A percentile compares a stretch with the other conserved stretches of the same genome.
phyloP scores from a whole-genome alignment of 2,329 filamentous ascomycete genomes.

The Aplosporella prunicola region DNA sequence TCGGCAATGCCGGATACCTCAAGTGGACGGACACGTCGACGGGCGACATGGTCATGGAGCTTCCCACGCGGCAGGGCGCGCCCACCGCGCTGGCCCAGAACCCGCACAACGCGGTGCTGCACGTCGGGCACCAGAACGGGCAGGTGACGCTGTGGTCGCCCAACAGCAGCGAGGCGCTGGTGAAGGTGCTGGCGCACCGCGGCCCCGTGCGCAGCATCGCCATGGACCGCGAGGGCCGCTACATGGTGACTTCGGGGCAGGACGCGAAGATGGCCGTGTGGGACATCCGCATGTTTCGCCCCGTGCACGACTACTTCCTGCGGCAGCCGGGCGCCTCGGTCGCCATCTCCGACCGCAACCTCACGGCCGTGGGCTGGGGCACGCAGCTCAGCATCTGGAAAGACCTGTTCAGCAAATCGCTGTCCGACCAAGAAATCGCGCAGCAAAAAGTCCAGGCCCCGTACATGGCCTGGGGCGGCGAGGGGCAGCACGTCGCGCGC shows the following conservation, averaged over 20 bases:
- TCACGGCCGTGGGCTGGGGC: constrained; percentile 86
- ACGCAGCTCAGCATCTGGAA: constrained; percentile 87
- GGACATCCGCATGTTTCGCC: constrained; percentile 90
- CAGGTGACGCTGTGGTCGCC: constrained; percentile 94
- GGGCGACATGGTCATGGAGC: constrained; percentile 76
- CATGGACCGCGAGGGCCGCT: constrained; percentile 80
- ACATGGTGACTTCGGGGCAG: constrained; percentile 91
- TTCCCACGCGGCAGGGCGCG: constrained; percentile 74
- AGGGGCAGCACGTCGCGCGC: constrained; percentile 70
- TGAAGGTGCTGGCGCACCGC: constrained; percentile 82
- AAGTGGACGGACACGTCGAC: constrained; percentile 96
- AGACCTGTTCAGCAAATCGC: constrained; percentile 70
- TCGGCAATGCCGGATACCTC: constrained; percentile 72
- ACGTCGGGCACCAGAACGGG: constrained; percentile 90
- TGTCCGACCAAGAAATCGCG: too few relatives aligned
- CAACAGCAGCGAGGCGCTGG: constrained; percentile 74
- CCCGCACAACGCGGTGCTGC: constrained; percentile 81
- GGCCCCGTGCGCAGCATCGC: constrained; percentile 81
- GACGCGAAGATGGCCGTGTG: constrained; percentile 89
- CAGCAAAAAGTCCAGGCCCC: constrained; percentile 64
- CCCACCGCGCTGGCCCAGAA: constrained; percentile 82
- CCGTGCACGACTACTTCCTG: constrained; percentile 82
- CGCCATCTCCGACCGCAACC: constrained; percentile 76
- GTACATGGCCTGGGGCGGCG: constrained; percentile 88
- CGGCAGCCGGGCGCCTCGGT: constrained; percentile 73